Percentiles rank a stretch among this genome's conserved stretches.
Conservation (phyloP, 2,329 filamentous ascomycete species). For the Zymoseptoria brevis region DNA sequence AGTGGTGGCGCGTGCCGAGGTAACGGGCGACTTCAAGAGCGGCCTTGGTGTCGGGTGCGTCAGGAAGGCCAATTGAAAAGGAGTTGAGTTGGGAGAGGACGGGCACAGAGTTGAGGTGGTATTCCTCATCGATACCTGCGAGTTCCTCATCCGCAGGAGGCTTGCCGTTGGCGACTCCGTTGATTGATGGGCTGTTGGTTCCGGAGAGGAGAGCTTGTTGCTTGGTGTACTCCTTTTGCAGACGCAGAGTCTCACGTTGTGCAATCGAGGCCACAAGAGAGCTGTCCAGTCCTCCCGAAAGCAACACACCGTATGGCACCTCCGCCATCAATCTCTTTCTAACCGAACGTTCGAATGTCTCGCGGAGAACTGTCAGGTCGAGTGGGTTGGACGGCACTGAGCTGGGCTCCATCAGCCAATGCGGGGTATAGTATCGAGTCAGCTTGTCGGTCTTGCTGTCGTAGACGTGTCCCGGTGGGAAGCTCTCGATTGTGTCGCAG, state of each 20-base stretch:
- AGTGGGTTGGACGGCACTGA: conserved; percentile 72
- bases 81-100: conserved; percentile 94
- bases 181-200: conserved; percentile 21
- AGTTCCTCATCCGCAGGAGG: conserved; percentile 59
- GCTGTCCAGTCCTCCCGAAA: conserved; percentile 93
- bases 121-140: conserved; percentile 88
- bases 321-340: conserved; percentile 98
- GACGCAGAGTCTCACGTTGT: conserved; percentile 77
- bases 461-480: conserved; percentile 92
- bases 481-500: conserved; percentile 89
- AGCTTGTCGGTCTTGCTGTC: conserved; percentile 84
- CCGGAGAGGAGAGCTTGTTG: conserved; percentile 34
- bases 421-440: conserved; percentile 82
- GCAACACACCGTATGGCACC: conserved; percentile 90
- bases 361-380: conserved; percentile 73
- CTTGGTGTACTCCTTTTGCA: conserved; percentile 46
- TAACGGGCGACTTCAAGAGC: conserved; percentile 91
- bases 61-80: conserved; percentile 94
- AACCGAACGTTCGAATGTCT: conserved; percentile 80
- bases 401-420: conserved; percentile 75
- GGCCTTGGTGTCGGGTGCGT: conserved; percentile 84
- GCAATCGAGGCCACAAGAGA: conserved; percentile 92
- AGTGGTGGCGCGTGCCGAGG: conserved; percentile 94
- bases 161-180: conserved; percentile 35
- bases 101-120: conserved; percentile 81